Evolutionary conservation across 306 rosid species (phyloP).

Genomic region (Citrullus mucosospermus): DNA sequence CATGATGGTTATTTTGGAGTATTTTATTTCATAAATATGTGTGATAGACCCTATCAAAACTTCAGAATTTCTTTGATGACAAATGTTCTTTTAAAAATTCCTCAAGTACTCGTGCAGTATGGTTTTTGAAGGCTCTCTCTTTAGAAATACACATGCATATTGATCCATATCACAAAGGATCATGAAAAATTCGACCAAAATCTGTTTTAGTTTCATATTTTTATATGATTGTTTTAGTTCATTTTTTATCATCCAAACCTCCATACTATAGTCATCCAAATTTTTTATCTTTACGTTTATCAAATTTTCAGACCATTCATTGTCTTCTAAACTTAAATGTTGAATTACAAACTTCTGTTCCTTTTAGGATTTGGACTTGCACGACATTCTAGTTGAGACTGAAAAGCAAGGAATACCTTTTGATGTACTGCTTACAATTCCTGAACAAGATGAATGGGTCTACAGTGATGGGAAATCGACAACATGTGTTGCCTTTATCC

Average conservation of each 20-base stretch:
- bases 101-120: background rate
- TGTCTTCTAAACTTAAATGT: background rate
- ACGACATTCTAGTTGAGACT: constrained; percentile 62
- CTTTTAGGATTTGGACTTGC: constrained; percentile 60
- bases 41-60: background rate
- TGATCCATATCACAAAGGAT: background rate
- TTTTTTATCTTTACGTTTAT: background rate
- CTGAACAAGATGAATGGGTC: constrained; percentile 91
- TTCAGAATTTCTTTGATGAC: background rate
- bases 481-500: constrained; percentile 86
- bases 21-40: background rate
- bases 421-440: constrained; percentile 75
- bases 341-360: background rate
- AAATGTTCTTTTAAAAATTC: background rate
- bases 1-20: no score
- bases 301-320: background rate
- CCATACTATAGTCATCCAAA: background rate
- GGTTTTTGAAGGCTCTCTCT: background rate
- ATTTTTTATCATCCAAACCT: background rate
- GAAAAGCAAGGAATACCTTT: constrained; percentile 75
- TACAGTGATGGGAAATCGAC: constrained; percentile 97
- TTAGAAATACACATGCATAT: background rate
- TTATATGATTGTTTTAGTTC: background rate
- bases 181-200: background rate
- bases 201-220: background rate